Evolutionary conservation across 2,329 filamentous ascomycete species (phyloP).

Genomic region (Neocatenulostroma microsporum): DNA sequence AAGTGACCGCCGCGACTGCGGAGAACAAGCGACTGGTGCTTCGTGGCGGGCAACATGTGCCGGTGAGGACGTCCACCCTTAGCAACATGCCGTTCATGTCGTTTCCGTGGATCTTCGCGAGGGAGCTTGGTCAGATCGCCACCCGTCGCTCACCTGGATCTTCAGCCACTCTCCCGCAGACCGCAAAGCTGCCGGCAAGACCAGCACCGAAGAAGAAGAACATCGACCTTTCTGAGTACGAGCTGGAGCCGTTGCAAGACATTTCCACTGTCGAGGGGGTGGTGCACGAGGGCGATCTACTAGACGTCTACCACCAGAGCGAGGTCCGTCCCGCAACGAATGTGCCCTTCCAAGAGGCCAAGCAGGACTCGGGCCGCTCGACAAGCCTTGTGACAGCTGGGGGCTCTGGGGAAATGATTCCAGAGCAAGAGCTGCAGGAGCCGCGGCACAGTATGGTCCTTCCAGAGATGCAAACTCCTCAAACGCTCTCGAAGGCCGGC

Average conservation of each 20-base stretch:
- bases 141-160: slow-evolving; percentile 25
- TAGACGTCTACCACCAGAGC: slow-evolving; percentile 5
- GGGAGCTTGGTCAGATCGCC: slow-evolving; percentile 63
- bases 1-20: slow-evolving; percentile 54
- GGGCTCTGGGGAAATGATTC: no score
- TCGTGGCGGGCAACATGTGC: slow-evolving; percentile 33
- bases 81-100: slow-evolving; percentile 71
- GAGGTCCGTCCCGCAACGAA: neutral
- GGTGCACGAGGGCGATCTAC: slow-evolving; percentile 13
- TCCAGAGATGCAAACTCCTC: no score
- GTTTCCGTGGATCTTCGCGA: slow-evolving; percentile 86
- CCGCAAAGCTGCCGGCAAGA: neutral
- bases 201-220: slow-evolving; percentile 1
- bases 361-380: no score
- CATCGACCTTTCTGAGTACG: slow-evolving; percentile 10
- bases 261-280: slow-evolving; percentile 9
- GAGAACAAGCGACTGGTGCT: slow-evolving; percentile 39
- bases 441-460: no score
- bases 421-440: no score
- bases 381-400: no score
- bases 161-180: neutral
- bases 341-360: no score
- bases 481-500: slow-evolving; percentile 51
- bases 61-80: slow-evolving; percentile 33
- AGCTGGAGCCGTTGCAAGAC: slow-evolving; percentile 9